phyloP scores from a whole-genome alignment of 1,284 basidiomycete species.

The Cutaneotrichosporon cavernicola region DNA sequence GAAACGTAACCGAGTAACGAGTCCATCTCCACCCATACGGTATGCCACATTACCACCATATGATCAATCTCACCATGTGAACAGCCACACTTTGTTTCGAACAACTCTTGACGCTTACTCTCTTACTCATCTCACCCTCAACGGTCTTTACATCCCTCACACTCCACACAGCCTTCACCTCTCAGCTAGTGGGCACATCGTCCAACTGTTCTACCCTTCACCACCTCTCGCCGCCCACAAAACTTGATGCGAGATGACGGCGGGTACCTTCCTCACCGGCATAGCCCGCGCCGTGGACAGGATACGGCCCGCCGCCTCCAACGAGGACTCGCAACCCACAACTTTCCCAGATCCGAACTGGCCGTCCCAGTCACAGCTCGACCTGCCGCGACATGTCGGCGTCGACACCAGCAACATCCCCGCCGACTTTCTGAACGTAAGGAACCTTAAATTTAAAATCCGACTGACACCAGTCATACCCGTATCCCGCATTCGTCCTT shows the following conservation, averaged over 20 bases:
- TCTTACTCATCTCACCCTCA: no score
- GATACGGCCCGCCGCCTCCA: neutral
- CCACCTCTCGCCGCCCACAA: neutral
- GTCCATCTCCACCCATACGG: no score
- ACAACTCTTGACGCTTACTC: no score
- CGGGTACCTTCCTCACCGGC: neutral
- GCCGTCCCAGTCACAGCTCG: neutral
- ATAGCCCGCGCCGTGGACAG: neutral
- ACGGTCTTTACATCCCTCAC: no score
- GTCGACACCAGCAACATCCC: slow-evolving; percentile 24
- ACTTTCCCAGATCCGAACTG: neutral
- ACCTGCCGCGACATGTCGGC: neutral
- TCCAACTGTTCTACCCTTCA: neutral
- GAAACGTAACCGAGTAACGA: no score
- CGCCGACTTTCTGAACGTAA: slow-evolving; percentile 39
- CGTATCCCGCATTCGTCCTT: slow-evolving; percentile 46
- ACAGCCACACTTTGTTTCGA: no score
- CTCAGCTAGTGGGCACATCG: neutral
- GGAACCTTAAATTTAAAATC: neutral
- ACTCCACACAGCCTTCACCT: no score
- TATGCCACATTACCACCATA: no score
- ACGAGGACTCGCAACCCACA: neutral
- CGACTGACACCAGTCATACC: slow-evolving; percentile 33
- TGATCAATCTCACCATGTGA: no score
- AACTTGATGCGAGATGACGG: neutral